phyloP scores from a whole-genome alignment of 805 yeast species.

The Zygosaccharomyces gambellarensis region DNA sequence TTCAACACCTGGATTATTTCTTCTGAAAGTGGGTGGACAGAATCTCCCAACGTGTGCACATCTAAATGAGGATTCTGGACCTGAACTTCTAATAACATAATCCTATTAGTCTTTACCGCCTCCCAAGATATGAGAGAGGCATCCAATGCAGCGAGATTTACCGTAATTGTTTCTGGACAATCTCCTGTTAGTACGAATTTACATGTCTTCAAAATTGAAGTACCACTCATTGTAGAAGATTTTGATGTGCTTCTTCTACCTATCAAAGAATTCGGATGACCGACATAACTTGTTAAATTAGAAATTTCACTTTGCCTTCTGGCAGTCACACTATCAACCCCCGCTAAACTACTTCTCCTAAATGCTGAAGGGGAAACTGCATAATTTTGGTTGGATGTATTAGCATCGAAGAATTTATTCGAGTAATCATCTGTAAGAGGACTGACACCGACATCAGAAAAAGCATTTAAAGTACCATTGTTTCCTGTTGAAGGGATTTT shows the following conservation, averaged over 20 bases:
- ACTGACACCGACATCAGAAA: background rate
- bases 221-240: slow-evolving; percentile 7
- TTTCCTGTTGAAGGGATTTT: background rate
- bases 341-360: slow-evolving; percentile 24
- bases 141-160: slow-evolving; percentile 15
- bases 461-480: background rate
- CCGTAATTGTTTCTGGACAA: slow-evolving; percentile 13
- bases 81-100: slow-evolving; percentile 11
- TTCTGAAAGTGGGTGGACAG: slow-evolving; percentile 1
- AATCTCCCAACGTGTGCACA: background rate
- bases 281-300: slow-evolving; percentile 1
- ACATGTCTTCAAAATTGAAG: background rate
- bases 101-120: slow-evolving; percentile 1
- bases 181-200: slow-evolving; percentile 8
- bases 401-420: slow-evolving; percentile 10
- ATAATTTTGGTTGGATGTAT: slow-evolving; percentile 9
- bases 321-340: slow-evolving; percentile 18
- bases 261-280: background rate
- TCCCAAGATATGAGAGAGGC: slow-evolving; percentile 12
- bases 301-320: slow-evolving; percentile 20
- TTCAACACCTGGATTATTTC: slow-evolving; percentile 10
- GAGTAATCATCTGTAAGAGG: slow-evolving; percentile 1
- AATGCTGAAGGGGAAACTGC: slow-evolving; percentile 25
- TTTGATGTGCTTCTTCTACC: slow-evolving; percentile 17
- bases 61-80: slow-evolving; percentile 1